Conservation (phyloP, 2,329 filamentous ascomycete species). For the Pestalotiopsis fici region DNA sequence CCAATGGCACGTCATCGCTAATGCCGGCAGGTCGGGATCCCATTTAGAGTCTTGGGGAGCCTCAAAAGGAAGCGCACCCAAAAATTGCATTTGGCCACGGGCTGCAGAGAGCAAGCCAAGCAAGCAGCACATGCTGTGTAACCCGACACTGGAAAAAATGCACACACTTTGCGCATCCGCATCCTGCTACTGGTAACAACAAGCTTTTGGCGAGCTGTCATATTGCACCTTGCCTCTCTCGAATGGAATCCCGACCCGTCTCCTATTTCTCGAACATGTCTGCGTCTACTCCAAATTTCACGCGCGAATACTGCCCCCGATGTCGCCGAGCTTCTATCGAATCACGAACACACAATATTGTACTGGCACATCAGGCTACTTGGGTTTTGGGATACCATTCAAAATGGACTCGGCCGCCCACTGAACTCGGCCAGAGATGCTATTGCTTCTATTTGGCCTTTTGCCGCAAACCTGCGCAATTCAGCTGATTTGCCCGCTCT, state of each 20-base stretch:
- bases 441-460: neutral
- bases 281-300: neutral
- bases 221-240: neutral
- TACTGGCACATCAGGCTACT: neutral
- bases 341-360: neutral
- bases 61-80: neutral
- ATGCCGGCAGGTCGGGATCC: slow-evolving; percentile 12
- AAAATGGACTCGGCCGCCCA: neutral
- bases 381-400: neutral
- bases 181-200: neutral
- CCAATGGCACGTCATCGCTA: slow-evolving; percentile 4
- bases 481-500: neutral
- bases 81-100: neutral
- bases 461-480: neutral
- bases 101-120: neutral
- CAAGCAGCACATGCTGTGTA: neutral
- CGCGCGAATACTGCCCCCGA: neutral
- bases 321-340: neutral
- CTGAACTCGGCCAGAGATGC: neutral
- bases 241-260: neutral
- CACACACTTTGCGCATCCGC: too few species aligned
- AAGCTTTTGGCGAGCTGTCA: neutral
- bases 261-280: neutral
- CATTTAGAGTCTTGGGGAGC: neutral
- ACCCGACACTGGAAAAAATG: neutral